A percentile compares a stretch with the other conserved stretches of the same genome.
These are phyloP conservation scores for Vitis labrusca DNA, from an alignment of 164 flowering plant genomes.

Conservation along the genomic window DNA sequence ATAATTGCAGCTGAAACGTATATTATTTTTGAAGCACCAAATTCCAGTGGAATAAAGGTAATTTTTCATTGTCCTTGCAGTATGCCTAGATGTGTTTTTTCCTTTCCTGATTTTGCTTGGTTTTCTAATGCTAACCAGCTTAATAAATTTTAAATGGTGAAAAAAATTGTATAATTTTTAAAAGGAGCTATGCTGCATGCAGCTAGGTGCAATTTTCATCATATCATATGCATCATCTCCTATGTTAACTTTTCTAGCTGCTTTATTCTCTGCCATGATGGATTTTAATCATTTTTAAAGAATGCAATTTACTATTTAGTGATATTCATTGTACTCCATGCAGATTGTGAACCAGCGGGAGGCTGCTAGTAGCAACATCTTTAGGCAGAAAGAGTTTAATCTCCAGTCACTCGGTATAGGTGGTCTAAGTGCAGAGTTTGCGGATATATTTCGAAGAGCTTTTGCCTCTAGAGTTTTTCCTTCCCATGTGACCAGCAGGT, in stretches of 20 bases:
- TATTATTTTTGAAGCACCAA: constrained; percentile 79
- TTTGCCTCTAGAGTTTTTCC: constrained; percentile 99
- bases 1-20: constrained; percentile 76
- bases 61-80: neutral
- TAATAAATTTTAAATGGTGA: neutral
- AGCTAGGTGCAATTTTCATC: no score
- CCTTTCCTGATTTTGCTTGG: neutral
- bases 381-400: constrained; percentile 91
- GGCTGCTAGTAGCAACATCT: constrained; percentile 87
- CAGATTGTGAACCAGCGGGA: constrained; percentile 97
- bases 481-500: constrained; percentile 87
- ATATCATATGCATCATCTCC: no score
- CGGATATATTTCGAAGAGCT: constrained; percentile 97
- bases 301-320: neutral
- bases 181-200: no score
- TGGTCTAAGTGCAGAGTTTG: constrained; percentile 92
- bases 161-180: no score
- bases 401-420: constrained; percentile 89
- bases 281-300: neutral
- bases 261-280: no score
- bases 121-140: neutral
- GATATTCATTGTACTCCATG: constrained; percentile 11
- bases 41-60: constrained; percentile 87
- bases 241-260: no score
- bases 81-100: neutral